Evolutionary conservation across 257 asterid genomes (phyloP).

Genomic region (Buddleja alternifolia): DNA sequence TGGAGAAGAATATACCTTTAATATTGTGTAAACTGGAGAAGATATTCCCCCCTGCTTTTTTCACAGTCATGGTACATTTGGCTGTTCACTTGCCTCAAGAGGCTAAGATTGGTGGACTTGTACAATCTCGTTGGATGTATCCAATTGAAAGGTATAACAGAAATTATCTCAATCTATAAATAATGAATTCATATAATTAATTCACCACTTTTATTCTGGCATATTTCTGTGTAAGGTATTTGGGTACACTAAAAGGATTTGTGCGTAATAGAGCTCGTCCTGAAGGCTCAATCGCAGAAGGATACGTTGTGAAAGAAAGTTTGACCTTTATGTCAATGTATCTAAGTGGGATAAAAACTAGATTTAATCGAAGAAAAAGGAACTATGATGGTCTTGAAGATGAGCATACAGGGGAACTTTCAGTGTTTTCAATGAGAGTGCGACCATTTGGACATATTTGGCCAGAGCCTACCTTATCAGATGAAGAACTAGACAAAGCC

Average conservation of each 20-base stretch:
- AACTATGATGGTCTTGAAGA: slow-evolving; percentile 5
- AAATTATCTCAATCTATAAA: neutral
- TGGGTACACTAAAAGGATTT: too few species aligned
- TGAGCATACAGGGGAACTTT: neutral
- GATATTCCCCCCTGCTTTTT: neutral
- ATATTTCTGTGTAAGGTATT: neutral
- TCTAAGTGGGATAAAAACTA: neutral
- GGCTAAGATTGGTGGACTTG: too few species aligned
- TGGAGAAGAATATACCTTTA: neutral
- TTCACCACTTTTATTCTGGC: too few species aligned
- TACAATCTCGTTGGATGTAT: too few species aligned
- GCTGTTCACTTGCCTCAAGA: too few species aligned
- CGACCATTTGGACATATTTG: too few species aligned
- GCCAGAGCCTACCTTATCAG: neutral
- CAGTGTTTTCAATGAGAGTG: slow-evolving; percentile 4
- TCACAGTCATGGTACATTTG: too few species aligned
- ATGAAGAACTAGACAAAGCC: neutral
- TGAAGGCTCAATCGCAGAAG: too few species aligned
- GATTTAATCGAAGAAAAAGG: neutral
- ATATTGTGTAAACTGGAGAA: slow-evolving; percentile 25
- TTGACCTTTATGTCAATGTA: neutral
- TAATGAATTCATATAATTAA: neutral
- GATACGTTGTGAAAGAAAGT: too few species aligned
- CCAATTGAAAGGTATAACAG: slow-evolving; percentile 15
- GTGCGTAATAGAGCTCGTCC: too few species aligned